Evolutionary conservation across 2,329 filamentous ascomycete species (phyloP), one percentile per base, ranked within the genome.

Genomic region (Penicillium nordicum): DNA sequence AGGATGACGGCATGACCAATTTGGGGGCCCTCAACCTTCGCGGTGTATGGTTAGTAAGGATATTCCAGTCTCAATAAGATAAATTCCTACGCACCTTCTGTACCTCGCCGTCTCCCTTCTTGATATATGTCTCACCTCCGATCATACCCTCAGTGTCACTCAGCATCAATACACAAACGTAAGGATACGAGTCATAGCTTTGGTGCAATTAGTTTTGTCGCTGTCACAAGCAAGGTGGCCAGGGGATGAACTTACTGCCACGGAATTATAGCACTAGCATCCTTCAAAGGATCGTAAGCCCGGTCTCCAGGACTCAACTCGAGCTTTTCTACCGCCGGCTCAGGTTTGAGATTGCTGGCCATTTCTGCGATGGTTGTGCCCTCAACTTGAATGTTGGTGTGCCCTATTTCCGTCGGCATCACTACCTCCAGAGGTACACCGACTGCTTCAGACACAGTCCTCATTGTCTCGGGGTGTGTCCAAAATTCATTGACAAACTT

Each of bases 101-200:
- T 21, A 44, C 49, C 34, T 53, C 42, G 9, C 66, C 66, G 44
- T 69, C 41, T 14, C 66, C 61, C 32, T 56, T 65, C 8, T 58
- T 60, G 10, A 71, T 61, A 23, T 61, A 63, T 9, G 68, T 71
- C 55, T 71, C 69, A 5, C 68, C 69, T 5, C 69, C 67, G 1
- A 63, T 41, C 69, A 71, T 71, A 11, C 57, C 59, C 8, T 57
- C 60, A 1, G 65, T 64, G 14, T 70, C 64, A 29, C 62, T 66
- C 9, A 71, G 53, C 69, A 71, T 71, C n/a, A 63, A 42, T n/a
- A 70, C 66, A 38, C 65, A 68, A n/a, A 71, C 69, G 45, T 60
- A 65, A 3, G 63, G 63, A 48, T 63, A 64, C 2, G 61, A 63
- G 43, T 63, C 61, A 16, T 61, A 63, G 36, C 58, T 62, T 48